phyloP scores from a whole-genome alignment of 345 rosid genomes.

The Salix koriyanagi region DNA sequence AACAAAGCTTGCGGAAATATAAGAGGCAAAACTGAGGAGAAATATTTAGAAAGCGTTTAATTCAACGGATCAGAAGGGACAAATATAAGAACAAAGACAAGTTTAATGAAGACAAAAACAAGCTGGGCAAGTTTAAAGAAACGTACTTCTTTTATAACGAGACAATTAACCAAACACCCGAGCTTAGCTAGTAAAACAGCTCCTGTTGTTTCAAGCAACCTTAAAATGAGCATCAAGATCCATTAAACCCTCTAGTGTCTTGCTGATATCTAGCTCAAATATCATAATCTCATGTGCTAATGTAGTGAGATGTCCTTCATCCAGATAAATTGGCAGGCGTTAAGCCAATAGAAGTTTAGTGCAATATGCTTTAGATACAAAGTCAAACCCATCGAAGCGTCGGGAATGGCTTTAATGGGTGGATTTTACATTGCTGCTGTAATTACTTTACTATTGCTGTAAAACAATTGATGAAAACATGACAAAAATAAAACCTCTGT shows the following conservation, averaged over 20 bases:
- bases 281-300: not conserved
- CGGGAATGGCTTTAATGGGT: not conserved
- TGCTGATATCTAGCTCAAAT: not conserved
- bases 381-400: not conserved
- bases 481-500: not conserved
- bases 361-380: not conserved
- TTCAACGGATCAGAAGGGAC: too few species aligned
- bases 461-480: not conserved
- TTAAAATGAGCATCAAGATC: not conserved
- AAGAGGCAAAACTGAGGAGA: too few species aligned
- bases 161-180: not conserved
- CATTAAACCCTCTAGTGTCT: not conserved
- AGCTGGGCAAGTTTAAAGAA: too few species aligned
- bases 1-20: too few species aligned
- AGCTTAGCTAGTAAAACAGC: not conserved
- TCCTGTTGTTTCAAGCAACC: not conserved
- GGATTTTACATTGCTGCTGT: not conserved
- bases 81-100: too few species aligned
- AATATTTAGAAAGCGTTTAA: too few species aligned
- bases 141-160: too few species aligned
- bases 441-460: not conserved
- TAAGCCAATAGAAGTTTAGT: not conserved
- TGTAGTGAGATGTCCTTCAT: not conserved
- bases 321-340: not conserved
- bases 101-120: too few species aligned